phyloP scores from a whole-genome alignment of 805 yeast genomes.

The Teunomyces panamensis region DNA sequence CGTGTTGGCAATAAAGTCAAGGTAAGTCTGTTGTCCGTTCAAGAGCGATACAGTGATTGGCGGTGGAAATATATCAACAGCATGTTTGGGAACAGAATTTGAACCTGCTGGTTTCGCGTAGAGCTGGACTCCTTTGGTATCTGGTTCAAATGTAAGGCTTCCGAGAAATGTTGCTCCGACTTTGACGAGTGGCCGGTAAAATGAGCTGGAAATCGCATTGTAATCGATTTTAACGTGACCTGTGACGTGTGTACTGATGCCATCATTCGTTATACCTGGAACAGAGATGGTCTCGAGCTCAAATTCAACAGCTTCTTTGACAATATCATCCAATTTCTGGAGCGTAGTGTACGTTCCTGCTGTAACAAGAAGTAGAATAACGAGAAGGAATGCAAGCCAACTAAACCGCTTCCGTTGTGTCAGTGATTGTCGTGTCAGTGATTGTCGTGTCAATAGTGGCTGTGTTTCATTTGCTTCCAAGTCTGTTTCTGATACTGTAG shows the following conservation, averaged over 20 bases:
- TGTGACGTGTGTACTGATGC: slow-evolving; percentile 26
- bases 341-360: slow-evolving; percentile 1
- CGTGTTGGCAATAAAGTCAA: slow-evolving; percentile 24
- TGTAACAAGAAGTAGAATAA: background rate
- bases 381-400: too few relatives aligned
- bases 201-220: slow-evolving; percentile 17
- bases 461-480: slow-evolving; percentile 1
- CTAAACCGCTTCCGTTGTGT: too few relatives aligned
- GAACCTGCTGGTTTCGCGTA: slow-evolving; percentile 14
- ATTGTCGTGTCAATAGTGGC: background rate
- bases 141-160: slow-evolving; percentile 18
- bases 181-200: slow-evolving; percentile 20
- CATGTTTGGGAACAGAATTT: slow-evolving; percentile 14
- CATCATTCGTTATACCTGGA: slow-evolving; percentile 18
- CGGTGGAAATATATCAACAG: slow-evolving; percentile 25
- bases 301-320: slow-evolving; percentile 20
- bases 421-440: background rate
- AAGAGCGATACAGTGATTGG: slow-evolving; percentile 18
- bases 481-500: background rate
- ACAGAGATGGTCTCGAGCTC: slow-evolving; percentile 24
- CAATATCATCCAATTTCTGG: slow-evolving; percentile 11
- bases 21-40: slow-evolving; percentile 17
- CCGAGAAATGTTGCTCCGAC: slow-evolving; percentile 23
- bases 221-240: slow-evolving; percentile 27
- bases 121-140: slow-evolving; percentile 15